A percentile compares a stretch with the other conserved stretches of the same genome.
Evolutionary conservation across 768 basidiomycete genomes (phyloP).

Genomic region (Boletales sp.): DNA sequence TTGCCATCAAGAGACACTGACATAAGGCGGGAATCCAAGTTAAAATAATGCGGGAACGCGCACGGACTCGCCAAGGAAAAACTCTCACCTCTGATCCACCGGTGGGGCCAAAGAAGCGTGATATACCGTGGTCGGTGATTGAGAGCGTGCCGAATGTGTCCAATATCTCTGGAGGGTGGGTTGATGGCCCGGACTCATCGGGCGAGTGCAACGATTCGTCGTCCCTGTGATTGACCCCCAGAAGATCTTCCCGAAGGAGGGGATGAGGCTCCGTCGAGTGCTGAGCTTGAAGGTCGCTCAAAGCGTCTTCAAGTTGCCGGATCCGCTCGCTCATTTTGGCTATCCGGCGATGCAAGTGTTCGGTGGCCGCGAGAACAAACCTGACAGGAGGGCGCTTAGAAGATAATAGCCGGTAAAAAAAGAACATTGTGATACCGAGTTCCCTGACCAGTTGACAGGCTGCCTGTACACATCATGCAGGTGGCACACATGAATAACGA

Average conservation of each 20-base stretch:
- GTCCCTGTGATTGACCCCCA: slow-evolving; percentile 32
- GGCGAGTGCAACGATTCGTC: slow-evolving; percentile 20
- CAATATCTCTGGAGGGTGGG: slow-evolving; percentile 40
- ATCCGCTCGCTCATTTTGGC: slow-evolving; percentile 51
- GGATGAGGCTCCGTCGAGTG: slow-evolving; percentile 56
- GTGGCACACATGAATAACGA: background rate
- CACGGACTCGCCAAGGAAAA: background rate
- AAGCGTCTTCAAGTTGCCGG: slow-evolving; percentile 59
- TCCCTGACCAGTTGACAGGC: slow-evolving; percentile 76
- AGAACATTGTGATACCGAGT: slow-evolving; percentile 46
- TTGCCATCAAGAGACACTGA: slow-evolving; percentile 33
- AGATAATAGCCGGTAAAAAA: slow-evolving; percentile 1
- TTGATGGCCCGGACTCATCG: slow-evolving; percentile 18
- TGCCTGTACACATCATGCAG: slow-evolving; percentile 39
- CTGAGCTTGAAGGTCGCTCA: slow-evolving; percentile 46
- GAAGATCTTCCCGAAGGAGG: slow-evolving; percentile 51
- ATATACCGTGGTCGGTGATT: slow-evolving; percentile 56
- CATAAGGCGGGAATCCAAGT: slow-evolving; percentile 9
- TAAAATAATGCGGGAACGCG: slow-evolving; percentile 7
- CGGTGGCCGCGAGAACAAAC: slow-evolving; percentile 62
- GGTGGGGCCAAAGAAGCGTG: slow-evolving; percentile 64
- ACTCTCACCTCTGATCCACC: slow-evolving; percentile 62
- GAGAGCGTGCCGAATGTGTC: slow-evolving; percentile 60
- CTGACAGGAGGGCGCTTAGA: slow-evolving; percentile 22
- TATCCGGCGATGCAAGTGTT: slow-evolving; percentile 60